Evolutionary conservation across 2,329 filamentous ascomycete species (phyloP), one percentile per base, ranked within the genome.

Genomic region (Aspergillus sp.): DNA sequence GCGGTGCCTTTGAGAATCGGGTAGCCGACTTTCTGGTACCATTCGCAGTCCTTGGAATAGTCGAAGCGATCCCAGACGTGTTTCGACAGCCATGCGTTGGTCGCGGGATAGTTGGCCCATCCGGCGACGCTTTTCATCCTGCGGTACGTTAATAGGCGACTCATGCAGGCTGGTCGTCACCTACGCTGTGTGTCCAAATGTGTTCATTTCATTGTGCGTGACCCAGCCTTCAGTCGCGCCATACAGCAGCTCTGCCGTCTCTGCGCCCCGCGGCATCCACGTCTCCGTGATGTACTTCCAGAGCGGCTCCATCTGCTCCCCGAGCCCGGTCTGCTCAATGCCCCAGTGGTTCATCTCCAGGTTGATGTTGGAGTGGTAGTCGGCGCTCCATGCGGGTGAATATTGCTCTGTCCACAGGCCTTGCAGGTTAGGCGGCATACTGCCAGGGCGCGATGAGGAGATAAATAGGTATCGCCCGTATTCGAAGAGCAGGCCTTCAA

Each of bases 301-400:
- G 0, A 74, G 49, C 0, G 67, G 62, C 0, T 52, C 47, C 31
- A 67, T 63, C 0, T 68, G 52, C 2, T 53, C 53, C 0, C 60
- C 62, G 0, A 75, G 52, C 0, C 71, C 71, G 0, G 68, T 72
- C 35, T 72, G 67, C 20, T 74, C 69, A 1, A 64, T 64, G 0
- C 53, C 58, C 73, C 74, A 78, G 42, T 76, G 66, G 37, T 76
- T 77, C 74, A 76, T 77, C 41, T 78, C 70, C 1, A 76, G 35
- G 35, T 77, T 77, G 44, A 78, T 75, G 39, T 77, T 72, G 24
- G 66, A 59, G 32, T 75, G 72, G 35, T 75, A 77, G 42, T 77
- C 72, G 2, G 59, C 66, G 8, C 64, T 62, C 74, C 74, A 74
- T 0, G 66, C 62, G 3, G 63, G 56, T 0, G 43, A 42, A 2